These are phyloP conservation scores for Exophiala oligosperma DNA, from an alignment of 2,329 filamentous ascomycete genomes.

Conservation along the genomic window DNA sequence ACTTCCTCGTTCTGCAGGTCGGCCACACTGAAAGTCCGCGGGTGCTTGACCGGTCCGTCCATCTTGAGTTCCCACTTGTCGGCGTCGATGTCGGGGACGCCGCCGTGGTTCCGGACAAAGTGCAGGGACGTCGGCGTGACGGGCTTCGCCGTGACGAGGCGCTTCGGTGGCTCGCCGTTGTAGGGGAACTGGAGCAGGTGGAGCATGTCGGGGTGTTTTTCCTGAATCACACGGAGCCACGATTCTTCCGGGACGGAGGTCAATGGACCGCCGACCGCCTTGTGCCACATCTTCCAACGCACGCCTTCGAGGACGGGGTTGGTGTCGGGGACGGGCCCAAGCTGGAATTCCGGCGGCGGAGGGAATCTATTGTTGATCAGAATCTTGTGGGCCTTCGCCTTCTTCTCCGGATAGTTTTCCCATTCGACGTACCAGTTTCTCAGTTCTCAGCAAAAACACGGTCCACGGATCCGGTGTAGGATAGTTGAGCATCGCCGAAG, in stretches of 20 bases:
- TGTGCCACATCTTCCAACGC: constrained; percentile 61
- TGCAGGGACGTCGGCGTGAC: constrained; percentile 64
- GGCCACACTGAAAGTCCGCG: constrained; percentile 56
- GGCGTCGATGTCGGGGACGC: constrained; percentile 65
- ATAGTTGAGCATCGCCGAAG: too few species aligned
- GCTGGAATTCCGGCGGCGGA: constrained; percentile 55
- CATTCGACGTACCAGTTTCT: constrained; percentile 61
- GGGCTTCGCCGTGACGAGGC: constrained; percentile 53
- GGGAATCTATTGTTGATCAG: constrained; percentile 55
- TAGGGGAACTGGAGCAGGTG: constrained; percentile 65
- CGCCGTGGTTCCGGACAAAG: constrained; percentile 72
- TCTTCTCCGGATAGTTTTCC: constrained; percentile 70
- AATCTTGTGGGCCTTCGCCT: constrained; percentile 58
- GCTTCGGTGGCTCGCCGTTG: constrained; percentile 63
- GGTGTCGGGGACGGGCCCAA: constrained; percentile 55
- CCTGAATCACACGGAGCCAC: constrained; percentile 56
- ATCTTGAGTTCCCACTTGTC: constrained; percentile 56
- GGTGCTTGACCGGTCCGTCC: constrained; percentile 62
- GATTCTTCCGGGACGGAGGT: constrained; percentile 56
- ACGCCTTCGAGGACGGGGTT: constrained; percentile 60
- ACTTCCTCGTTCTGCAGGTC: constrained; percentile 61
- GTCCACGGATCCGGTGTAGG: too few species aligned
- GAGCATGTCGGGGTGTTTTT: constrained; percentile 62
- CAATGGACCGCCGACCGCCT: constrained; percentile 52
- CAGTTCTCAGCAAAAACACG: too few species aligned